Conservation (phyloP, 1,284 basidiomycete species). For the Boletus austroedulis region DNA sequence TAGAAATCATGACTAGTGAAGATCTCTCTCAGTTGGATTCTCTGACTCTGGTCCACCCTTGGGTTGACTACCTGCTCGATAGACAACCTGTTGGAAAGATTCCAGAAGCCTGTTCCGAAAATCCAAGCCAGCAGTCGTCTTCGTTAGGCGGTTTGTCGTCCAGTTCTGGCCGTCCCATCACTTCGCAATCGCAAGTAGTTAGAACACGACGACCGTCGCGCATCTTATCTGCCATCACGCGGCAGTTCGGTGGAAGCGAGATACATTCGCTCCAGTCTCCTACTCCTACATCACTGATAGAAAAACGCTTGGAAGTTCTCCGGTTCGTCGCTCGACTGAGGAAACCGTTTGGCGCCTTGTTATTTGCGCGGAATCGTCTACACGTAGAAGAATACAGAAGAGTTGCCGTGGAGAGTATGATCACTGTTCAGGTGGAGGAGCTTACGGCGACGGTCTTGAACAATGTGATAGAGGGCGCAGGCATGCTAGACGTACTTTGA, state of each 20-base stretch:
- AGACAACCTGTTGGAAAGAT: neutral
- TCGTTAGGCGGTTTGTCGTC: neutral
- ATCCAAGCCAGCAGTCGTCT: neutral
- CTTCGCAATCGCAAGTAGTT: rapidly evolving
- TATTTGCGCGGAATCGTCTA: neutral
- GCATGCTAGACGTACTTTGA: conserved; percentile 4
- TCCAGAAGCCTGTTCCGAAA: neutral
- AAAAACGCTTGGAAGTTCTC: neutral
- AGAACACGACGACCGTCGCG: neutral
- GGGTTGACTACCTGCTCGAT: conserved; percentile 9
- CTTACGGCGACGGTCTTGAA: neutral
- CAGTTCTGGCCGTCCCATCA: no score
- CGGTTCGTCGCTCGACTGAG: conserved; percentile 1
- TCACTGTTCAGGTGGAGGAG: conserved; percentile 3
- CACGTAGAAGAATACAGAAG: conserved; percentile 6
- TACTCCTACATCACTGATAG: neutral
- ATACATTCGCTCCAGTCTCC: neutral
- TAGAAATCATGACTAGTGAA: neutral
- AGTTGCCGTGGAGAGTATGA: conserved; percentile 2
- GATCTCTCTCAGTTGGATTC: conserved; percentile 3
- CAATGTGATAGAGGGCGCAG: neutral
- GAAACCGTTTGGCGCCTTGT: conserved; percentile 7
- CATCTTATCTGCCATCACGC: neutral
- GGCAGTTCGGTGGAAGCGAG: neutral
- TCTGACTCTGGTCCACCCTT: conserved; percentile 7